These are phyloP conservation scores for Hyaloscypha bicolor DNA, from an alignment of 495 filamentous ascomycete genomes.

Conservation along the genomic window DNA sequence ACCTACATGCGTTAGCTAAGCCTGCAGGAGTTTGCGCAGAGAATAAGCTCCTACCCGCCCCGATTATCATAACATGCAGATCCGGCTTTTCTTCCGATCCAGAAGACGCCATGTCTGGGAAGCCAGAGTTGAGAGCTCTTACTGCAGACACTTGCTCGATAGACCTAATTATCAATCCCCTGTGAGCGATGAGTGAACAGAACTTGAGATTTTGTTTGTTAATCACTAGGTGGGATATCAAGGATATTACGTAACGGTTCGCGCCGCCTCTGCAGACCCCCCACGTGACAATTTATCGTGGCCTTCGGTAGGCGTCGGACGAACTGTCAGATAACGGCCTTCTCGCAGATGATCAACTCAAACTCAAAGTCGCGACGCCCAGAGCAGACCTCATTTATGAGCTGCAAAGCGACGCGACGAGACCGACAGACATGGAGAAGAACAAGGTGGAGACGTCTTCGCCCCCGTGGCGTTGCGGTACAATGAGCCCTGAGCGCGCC, in stretches of 20 bases:
- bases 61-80: slow-evolving; percentile 1
- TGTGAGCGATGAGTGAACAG: too few species aligned
- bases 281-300: not conserved
- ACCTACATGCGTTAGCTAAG: not conserved
- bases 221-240: not conserved
- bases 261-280: not conserved
- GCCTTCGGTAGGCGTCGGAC: not conserved
- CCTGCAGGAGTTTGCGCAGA: not conserved
- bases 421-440: not conserved
- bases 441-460: not conserved
- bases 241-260: not conserved
- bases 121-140: not conserved
- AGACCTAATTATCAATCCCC: too few species aligned
- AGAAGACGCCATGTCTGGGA: not conserved
- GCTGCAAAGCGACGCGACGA: not conserved
- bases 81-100: not conserved
- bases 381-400: not conserved
- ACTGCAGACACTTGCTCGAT: too few species aligned
- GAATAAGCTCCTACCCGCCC: not conserved
- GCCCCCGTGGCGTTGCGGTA: not conserved
- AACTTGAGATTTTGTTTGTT: not conserved
- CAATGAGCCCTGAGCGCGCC: not conserved
- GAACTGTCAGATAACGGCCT: not conserved
- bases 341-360: not conserved
- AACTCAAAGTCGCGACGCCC: not conserved